These are phyloP conservation scores for Beauveria asiatica DNA, from an alignment of 2,329 filamentous ascomycete genomes.

Conservation along the genomic window DNA sequence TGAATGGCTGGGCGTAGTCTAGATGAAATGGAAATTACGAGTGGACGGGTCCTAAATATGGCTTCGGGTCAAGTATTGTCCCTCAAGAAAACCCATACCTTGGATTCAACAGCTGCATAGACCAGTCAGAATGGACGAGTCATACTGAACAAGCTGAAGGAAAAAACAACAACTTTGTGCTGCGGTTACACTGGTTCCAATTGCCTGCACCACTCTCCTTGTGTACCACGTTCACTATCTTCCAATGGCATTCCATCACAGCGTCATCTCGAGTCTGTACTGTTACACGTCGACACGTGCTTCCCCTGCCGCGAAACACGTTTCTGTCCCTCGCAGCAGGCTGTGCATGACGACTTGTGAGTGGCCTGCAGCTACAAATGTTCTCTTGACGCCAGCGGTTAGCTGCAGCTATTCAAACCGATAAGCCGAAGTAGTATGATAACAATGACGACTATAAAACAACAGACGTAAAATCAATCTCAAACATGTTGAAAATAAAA, in stretches of 20 bases:
- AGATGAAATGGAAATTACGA: constrained; percentile 3
- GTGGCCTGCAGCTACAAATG: no score
- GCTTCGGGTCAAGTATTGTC: not conserved
- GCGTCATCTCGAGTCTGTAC: not conserved
- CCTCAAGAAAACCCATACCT: not conserved
- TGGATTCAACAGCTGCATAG: not conserved
- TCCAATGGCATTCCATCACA: not conserved
- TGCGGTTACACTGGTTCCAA: not conserved
- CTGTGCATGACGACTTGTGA: not conserved
- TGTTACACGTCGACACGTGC: not conserved
- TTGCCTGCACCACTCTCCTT: not conserved
- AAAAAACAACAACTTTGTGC: not conserved
- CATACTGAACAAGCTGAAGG: not conserved
- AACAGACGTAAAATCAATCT: no score
- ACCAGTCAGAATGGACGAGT: not conserved
- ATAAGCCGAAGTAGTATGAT: not conserved
- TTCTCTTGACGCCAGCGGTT: not conserved
- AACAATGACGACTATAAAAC: no score
- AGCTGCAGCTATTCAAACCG: not conserved
- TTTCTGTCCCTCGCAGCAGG: not conserved
- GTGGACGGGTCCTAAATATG: not conserved
- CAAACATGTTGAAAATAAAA: no score
- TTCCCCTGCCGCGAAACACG: not conserved
- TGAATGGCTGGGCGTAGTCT: not conserved
- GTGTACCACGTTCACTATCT: not conserved